These are phyloP conservation scores for Aspergillus nidulans DNA, from an alignment of 495 filamentous ascomycete species.

Conservation along the genomic window DNA sequence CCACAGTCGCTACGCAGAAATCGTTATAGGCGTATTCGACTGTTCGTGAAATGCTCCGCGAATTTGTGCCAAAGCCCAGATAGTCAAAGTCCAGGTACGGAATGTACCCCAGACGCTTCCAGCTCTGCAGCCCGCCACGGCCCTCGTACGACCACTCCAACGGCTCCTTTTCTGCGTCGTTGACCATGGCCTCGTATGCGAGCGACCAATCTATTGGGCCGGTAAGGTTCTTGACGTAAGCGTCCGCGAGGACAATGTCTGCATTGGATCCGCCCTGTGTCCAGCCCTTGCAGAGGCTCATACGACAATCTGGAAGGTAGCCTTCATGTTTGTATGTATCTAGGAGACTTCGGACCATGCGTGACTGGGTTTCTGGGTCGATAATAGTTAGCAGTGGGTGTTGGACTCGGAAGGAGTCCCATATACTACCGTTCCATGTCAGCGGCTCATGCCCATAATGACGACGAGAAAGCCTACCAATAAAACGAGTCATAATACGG, in stretches of 20 bases:
- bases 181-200: constrained; percentile 64
- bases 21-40: constrained; percentile 72
- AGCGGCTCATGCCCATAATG: constrained; percentile 9
- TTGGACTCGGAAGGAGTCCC: constrained; percentile 63
- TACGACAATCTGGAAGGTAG: constrained; percentile 65
- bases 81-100: constrained; percentile 67
- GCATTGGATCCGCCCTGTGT: constrained; percentile 74
- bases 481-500: constrained; percentile 57
- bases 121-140: constrained; percentile 67
- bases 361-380: constrained; percentile 55
- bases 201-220: constrained; percentile 62
- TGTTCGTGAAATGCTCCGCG: constrained; percentile 63
- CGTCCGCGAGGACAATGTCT: constrained; percentile 71
- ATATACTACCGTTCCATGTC: constrained; percentile 27
- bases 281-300: constrained; percentile 65
- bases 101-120: constrained; percentile 64
- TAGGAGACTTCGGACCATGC: constrained; percentile 64
- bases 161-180: constrained; percentile 63
- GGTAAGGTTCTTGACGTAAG: constrained; percentile 65
- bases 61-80: constrained; percentile 67
- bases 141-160: constrained; percentile 68
- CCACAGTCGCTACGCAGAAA: constrained; percentile 54
- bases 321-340: constrained; percentile 68
- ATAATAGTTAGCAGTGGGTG: constrained; percentile 63
- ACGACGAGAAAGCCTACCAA: constrained; percentile 37